Base-by-base conservation (phyloP, 2,329 filamentous ascomycete species). In the Sporothrix pseudoabietina region DNA sequence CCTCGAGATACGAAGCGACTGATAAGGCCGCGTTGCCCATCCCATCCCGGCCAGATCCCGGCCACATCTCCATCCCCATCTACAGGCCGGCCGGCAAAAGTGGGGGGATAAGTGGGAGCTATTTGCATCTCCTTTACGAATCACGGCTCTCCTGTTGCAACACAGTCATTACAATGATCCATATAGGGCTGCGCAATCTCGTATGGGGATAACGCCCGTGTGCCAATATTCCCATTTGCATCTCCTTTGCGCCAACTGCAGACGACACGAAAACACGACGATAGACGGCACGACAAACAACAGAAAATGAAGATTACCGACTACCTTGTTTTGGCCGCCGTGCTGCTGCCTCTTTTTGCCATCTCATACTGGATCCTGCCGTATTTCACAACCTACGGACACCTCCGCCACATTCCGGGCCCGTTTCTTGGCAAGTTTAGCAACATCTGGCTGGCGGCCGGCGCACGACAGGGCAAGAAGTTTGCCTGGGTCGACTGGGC, bases 371-470 rank as follows among this genome's bases (percentile, higher is more conserved):
- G 74, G 72, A 49, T 75, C 5, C 22, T 75, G 22, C 74, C 74
- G 6, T 75, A 75, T 49, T 74, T 73, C 30, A 73, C 72, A 2
- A 74, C 74, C 1, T 75, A 75, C 55, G 32, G 44, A 16, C 72
- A 74, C 16, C 73, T 75, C 10, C 39, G 65, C 12, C 71, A 72
- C 49, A 71, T 75, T n/a, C 74, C 72, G 1, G 74, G 74, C 7
- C 74, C 74, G n/a, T 72, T 74, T 30, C 14, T 75, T 1, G 69
- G 32, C 44, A 74, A 74, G 63, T 75, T 75, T 16, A 74, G 72
- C 71, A 75, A 75, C 63, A 32, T 74, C 12, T 75, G 74, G 74
- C 61, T 75, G 4, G 74, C 74, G 14, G 19, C 57, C 5, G 72
- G 52, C 3, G 74, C 74, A 3, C 72, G 71, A 1, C 52, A 69